A percentile compares a stretch with the other conserved stretches of the same genome.
These are phyloP conservation scores for Astraeus odoratus DNA, from an alignment of 768 basidiomycete species.

Conservation along the genomic window DNA sequence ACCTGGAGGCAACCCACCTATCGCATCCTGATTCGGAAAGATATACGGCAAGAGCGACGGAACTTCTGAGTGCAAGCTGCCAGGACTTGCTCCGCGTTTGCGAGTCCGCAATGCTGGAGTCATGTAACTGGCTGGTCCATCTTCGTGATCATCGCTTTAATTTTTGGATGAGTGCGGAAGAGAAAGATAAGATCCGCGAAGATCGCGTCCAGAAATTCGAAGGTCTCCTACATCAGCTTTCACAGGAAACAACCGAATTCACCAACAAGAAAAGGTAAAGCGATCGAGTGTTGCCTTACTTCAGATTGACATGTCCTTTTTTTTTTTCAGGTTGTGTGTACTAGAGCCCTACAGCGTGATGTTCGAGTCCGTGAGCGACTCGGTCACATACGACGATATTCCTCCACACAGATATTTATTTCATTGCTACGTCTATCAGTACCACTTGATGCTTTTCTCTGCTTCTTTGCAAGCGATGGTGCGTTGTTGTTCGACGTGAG, in stretches of 20 bases:
- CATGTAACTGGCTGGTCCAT: conserved; percentile 45
- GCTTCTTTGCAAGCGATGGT: conserved; percentile 29
- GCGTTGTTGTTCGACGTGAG: conserved; percentile 4
- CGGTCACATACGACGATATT: conserved; percentile 28
- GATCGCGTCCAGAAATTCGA: conserved; percentile 33
- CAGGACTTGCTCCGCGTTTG: conserved; percentile 44
- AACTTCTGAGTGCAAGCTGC: conserved; percentile 46
- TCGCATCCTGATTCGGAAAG: conserved; percentile 41
- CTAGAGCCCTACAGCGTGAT: conserved; percentile 55
- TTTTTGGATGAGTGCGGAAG: conserved; percentile 30
- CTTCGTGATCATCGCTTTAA: conserved; percentile 30
- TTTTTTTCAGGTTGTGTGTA: conserved; percentile 35
- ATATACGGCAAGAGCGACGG: conserved; percentile 36
- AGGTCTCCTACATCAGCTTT: conserved; percentile 31
- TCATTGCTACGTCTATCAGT: conserved; percentile 68
- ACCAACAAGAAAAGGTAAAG: conserved; percentile 43
- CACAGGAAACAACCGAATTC: conserved; percentile 38
- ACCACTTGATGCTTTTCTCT: conserved; percentile 37
- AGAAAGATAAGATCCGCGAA: conserved; percentile 24
- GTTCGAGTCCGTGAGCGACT: conserved; percentile 34
- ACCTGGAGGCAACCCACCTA: conserved; percentile 52
- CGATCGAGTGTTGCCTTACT: not conserved
- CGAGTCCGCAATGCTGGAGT: conserved; percentile 31
- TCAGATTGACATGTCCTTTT: not conserved
- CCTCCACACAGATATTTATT: conserved; percentile 68